Base-by-base conservation (phyloP, 2,329 filamentous ascomycete species). In the Periconia macrospinosa region DNA sequence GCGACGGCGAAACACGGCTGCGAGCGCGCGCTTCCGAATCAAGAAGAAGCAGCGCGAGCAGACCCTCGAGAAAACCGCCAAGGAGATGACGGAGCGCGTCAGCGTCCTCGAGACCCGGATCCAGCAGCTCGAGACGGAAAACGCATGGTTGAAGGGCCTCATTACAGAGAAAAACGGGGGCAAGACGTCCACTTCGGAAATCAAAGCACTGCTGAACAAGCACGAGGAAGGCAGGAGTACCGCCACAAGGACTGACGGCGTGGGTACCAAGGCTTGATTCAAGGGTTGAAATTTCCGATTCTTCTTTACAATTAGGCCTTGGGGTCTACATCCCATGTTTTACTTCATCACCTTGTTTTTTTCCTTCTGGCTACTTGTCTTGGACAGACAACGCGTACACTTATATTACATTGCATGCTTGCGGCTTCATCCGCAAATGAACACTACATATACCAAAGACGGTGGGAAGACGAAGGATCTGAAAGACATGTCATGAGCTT, bases 21-120 rank as follows among this genome's bases (percentile, higher is more conserved):
- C 79, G n/a, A 78, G 74, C 52, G 79, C 79, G 15, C 77, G 79
- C 42, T 81, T 81, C 75, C 77, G 79, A 45, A 75, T 81, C 56
- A 81, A 81, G 75, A 81, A 81, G 78, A 81, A 81, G 77, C 78
- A 81, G 66, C 77, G 79, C 44, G 79, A 81, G 66, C 77, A 79
- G 60, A 77, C 75, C 9, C 75, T 81, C 42, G 79, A 81, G 73
- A 78, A 79, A 71, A 75, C 75, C 18, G 74, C 78, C 46, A 79
- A 79, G 67, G 79, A 81, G 49, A 81, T 81, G 76, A 71, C 71
- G 33, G 79, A 81, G 54, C 76, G 78, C 60, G 76, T 80, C 49
- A 67, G 62, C 41, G 57, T 69, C 14, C 70, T 80, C 50, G 78
- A 81, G 65, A 68, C 72, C 44, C 75, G 77, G 44, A 76, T 81